These are phyloP conservation scores for Iberis amara DNA, from an alignment of 441 rosid genomes.

Conservation along the genomic window DNA sequence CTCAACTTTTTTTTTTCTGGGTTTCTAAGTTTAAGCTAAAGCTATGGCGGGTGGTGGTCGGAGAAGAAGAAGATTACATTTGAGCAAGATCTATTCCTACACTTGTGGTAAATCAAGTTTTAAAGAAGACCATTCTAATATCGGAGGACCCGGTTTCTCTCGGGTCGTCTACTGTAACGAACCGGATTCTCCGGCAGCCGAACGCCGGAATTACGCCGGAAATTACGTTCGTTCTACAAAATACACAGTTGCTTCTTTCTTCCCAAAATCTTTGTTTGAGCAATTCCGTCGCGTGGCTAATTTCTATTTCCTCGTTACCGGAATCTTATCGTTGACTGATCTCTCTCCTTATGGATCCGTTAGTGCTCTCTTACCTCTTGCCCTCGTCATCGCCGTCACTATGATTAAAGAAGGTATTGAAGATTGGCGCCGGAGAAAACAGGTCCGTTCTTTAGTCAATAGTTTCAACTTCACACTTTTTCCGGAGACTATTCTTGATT, in stretches of 20 bases:
- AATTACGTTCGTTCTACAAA: constrained; percentile 54
- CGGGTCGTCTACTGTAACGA: constrained; percentile 55
- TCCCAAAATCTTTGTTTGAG: constrained; percentile 64
- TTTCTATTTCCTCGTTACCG: constrained; percentile 52
- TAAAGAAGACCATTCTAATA: constrained; percentile 45
- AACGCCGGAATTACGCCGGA: constrained; percentile 33
- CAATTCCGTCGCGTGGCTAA: constrained; percentile 68
- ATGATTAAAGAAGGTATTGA: constrained; percentile 69
- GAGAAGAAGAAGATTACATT: constrained; percentile 37
- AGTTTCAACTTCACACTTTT: background rate
- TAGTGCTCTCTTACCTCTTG: constrained; percentile 48
- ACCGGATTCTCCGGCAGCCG: constrained; percentile 47
- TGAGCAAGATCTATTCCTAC: constrained; percentile 53
- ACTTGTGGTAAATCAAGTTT: constrained; percentile 36
- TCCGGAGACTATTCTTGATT: background rate
- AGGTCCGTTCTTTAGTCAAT: constrained; percentile 46
- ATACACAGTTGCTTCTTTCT: constrained; percentile 51
- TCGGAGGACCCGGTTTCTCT: constrained; percentile 63
- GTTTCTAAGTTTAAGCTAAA: constrained; percentile 1
- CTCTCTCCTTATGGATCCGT: constrained; percentile 45
- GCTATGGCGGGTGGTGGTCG: constrained; percentile 42
- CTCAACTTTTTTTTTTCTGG: background rate
- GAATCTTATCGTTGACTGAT: constrained; percentile 44
- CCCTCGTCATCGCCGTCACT: constrained; percentile 44
- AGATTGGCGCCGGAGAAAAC: constrained; percentile 60